Evolutionary conservation across 1,284 basidiomycete species (phyloP).

Genomic region (Cryptococcus neoformans): DNA sequence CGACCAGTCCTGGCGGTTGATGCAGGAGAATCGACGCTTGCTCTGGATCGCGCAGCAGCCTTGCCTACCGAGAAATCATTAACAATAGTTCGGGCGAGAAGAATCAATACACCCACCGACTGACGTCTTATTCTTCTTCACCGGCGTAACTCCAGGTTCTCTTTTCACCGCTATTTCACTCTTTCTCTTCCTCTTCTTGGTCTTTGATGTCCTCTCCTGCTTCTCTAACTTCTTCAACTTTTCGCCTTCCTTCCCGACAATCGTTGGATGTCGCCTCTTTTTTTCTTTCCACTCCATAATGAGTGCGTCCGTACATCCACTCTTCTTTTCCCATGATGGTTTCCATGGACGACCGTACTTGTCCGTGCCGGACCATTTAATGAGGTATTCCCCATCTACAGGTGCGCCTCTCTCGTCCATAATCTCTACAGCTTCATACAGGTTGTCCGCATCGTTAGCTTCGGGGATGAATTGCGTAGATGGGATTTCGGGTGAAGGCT

Average conservation of each 20-base stretch:
- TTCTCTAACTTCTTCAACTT: constrained; percentile 3
- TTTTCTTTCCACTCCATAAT: constrained; percentile 29
- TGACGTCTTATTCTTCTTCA: not conserved
- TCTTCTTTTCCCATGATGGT: constrained; percentile 32
- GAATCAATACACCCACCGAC: not conserved
- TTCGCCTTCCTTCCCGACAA: constrained; percentile 13
- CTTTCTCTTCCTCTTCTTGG: not conserved
- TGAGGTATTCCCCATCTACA: constrained; percentile 23
- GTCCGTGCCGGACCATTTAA: constrained; percentile 36
- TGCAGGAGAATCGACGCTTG: no score
- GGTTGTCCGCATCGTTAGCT: constrained; percentile 12
- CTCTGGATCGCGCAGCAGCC: no score
- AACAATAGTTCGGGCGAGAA: no score
- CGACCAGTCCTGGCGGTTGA: no score
- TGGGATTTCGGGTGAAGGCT: not conserved
- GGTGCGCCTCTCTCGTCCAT: constrained; percentile 19
- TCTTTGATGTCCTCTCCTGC: constrained; percentile 5
- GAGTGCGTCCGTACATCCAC: constrained; percentile 18
- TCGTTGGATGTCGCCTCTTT: constrained; percentile 15
- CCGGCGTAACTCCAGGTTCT: not conserved
- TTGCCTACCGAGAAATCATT: no score
- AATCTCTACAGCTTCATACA: constrained; percentile 24
- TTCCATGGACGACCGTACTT: constrained; percentile 27
- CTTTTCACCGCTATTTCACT: not conserved
- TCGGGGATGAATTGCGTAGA: constrained; percentile 18